phyloP scores from a whole-genome alignment of 257 asterid genomes.

The Solanum chmielewskii region DNA sequence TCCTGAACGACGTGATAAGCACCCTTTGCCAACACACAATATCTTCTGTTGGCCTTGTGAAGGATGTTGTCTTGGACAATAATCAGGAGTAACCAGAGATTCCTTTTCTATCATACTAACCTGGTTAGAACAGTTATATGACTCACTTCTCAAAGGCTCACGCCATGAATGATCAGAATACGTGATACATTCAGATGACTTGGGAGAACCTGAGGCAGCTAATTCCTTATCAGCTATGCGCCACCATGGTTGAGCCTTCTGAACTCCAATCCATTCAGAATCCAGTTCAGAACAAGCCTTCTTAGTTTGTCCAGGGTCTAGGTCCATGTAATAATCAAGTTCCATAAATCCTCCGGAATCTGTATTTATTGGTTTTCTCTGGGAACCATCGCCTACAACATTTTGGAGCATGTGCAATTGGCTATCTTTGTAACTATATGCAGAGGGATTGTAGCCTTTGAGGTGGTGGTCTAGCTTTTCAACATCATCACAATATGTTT shows the following conservation, averaged over 20 bases:
- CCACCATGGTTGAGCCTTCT: slow-evolving; percentile 62
- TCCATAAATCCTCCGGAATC: slow-evolving; percentile 2
- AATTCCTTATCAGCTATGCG: slow-evolving; percentile 34
- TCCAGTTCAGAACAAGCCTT: slow-evolving; percentile 31
- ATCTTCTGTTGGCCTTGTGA: slow-evolving; percentile 8
- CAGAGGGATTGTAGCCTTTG: slow-evolving; percentile 8
- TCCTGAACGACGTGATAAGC: slow-evolving; percentile 14
- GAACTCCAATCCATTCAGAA: slow-evolving; percentile 33
- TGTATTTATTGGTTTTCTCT: neutral
- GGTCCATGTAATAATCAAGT: slow-evolving; percentile 6
- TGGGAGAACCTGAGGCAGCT: slow-evolving; percentile 22
- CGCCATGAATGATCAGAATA: slow-evolving; percentile 11
- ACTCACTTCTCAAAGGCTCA: slow-evolving; percentile 13
- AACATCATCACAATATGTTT: slow-evolving; percentile 15
- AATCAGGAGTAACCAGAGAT: neutral
- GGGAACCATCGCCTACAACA: slow-evolving; percentile 2
- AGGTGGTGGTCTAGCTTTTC: slow-evolving; percentile 12
- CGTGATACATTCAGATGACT: slow-evolving; percentile 11
- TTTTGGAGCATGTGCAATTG: slow-evolving; percentile 18
- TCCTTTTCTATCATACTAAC: neutral
- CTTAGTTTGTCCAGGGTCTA: slow-evolving; percentile 10
- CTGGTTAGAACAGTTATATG: slow-evolving; percentile 6
- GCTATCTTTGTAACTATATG: slow-evolving; percentile 17
- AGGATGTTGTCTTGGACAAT: slow-evolving; percentile 7
- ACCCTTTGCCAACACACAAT: slow-evolving; percentile 10